Base-by-base conservation (phyloP, 2,329 filamentous ascomycete species). In the Apiospora saccharicola region DNA sequence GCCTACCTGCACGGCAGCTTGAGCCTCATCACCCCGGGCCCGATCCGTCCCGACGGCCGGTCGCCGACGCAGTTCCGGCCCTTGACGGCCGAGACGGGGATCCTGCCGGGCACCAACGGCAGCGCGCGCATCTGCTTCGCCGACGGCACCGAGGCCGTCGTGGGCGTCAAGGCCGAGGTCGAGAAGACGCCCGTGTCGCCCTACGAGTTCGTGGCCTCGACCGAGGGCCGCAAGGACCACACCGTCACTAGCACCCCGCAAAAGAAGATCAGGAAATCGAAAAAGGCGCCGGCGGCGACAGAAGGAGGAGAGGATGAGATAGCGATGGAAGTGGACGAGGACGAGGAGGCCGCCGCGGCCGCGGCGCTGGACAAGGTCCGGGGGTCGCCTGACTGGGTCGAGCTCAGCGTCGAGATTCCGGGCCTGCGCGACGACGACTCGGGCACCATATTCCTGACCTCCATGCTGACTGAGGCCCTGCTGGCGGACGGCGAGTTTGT, bases 121-220 rank as follows among this genome's bases (percentile, higher is more conserved):
- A 97, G 94, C 82, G 96, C 96, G 73, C 91, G 97, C 46, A 93
- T 99, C 67, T 97, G 96, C 76, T 97, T 98, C 81, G 91, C 95
- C 4, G 96, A 99, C 81, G 96, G 96, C 69, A 97, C 95, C 1
- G 96, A 99, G 83, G 96, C 96, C 8, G 92, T 99, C 74, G 96
- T 98, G 7, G 96, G 96, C 67, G 92, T 98, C 74, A 99, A 98
- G 84, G 95, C 94, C 0, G 96, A 98, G 84, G 94, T 98, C 4
- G 95, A 98, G 82, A 92, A 90, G 85, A 94, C 92, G 67, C 76
- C 73, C 19, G 44, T 76, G 78, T 73, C 73, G 82, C 69, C 75
- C 80, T 72, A 75, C 79, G 69, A 80, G 34, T 64, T 64, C 10
- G 57, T 64, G 3, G 57, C 57, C 19, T 64, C 57, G 57, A 64